A percentile compares a stretch with the other conserved stretches of the same genome.
Evolutionary conservation across 495 filamentous ascomycete species (phyloP).

Genomic region (Aspergillus biplanus): DNA sequence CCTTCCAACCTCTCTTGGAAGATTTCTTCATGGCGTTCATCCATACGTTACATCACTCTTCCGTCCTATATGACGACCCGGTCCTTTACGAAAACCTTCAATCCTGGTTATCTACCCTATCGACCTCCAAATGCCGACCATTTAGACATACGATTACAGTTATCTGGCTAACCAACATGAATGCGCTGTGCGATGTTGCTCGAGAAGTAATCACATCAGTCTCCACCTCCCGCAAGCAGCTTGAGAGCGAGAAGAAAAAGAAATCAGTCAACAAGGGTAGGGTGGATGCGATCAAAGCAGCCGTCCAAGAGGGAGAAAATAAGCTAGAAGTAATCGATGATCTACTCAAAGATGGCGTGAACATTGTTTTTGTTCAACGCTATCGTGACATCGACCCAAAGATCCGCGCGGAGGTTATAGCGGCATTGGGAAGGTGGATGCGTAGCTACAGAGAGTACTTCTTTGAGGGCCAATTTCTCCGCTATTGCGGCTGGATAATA

Average conservation of each 20-base stretch:
- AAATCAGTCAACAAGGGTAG: constrained; percentile 75
- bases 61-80: constrained; percentile 72
- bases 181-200: constrained; percentile 65
- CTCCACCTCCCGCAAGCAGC: constrained; percentile 75
- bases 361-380: constrained; percentile 89
- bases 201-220: constrained; percentile 65
- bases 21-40: constrained; percentile 78
- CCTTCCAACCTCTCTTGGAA: constrained; percentile 75
- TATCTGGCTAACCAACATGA: constrained; percentile 74
- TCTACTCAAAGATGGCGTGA: constrained; percentile 78
- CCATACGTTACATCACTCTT: constrained; percentile 71
- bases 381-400: constrained; percentile 91
- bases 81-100: constrained; percentile 82
- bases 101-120: constrained; percentile 84
- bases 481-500: constrained; percentile 93
- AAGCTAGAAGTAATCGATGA: constrained; percentile 65
- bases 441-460: constrained; percentile 79
- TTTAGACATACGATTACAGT: constrained; percentile 93
- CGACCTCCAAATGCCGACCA: constrained; percentile 77
- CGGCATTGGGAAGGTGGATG: constrained; percentile 87
- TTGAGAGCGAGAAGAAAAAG: constrained; percentile 80
- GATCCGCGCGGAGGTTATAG: constrained; percentile 83
- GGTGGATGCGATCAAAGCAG: constrained; percentile 67
- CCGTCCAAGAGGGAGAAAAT: constrained; percentile 66
- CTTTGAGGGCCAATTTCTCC: constrained; percentile 82